Evolutionary conservation across 2,329 filamentous ascomycete species (phyloP).

Genomic region (Pyrenochaeta sp.): DNA sequence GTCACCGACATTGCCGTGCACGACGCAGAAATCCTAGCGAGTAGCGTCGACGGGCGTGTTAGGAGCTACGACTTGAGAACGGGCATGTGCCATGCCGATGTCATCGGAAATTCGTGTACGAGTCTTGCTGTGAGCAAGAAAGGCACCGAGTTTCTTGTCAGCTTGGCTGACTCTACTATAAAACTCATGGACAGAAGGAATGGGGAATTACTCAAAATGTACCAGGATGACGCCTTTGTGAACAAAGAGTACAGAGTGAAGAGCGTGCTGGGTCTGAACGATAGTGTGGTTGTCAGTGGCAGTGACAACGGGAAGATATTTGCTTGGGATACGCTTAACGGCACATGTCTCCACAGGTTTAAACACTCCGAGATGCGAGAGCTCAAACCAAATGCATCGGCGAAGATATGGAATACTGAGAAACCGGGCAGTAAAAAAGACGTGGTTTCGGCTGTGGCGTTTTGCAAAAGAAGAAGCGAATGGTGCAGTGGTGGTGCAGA

Average conservation of each 20-base stretch:
- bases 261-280: slow-evolving; percentile 75
- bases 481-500: slow-evolving; percentile 60
- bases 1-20: slow-evolving; percentile 57
- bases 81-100: slow-evolving; percentile 64
- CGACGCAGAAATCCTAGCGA: slow-evolving; percentile 67
- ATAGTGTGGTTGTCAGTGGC: slow-evolving; percentile 80
- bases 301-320: slow-evolving; percentile 78
- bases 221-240: slow-evolving; percentile 63
- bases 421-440: slow-evolving; percentile 50
- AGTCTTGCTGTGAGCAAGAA: slow-evolving; percentile 75
- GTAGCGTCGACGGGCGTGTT: slow-evolving; percentile 84
- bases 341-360: slow-evolving; percentile 70
- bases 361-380: slow-evolving; percentile 50
- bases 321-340: slow-evolving; percentile 85
- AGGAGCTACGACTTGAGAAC: slow-evolving; percentile 83
- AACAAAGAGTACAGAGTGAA: slow-evolving; percentile 79
- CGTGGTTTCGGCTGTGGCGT: slow-evolving; percentile 57
- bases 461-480: slow-evolving; percentile 55
- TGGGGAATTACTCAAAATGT: slow-evolving; percentile 77
- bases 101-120: slow-evolving; percentile 68
- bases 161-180: slow-evolving; percentile 76
- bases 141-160: slow-evolving; percentile 76
- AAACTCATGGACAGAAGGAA: slow-evolving; percentile 80
- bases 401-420: too few species aligned
- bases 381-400: slow-evolving; percentile 17